Conservation (phyloP, 2,329 filamentous ascomycete genomes). For the Sporothrix phasma region DNA sequence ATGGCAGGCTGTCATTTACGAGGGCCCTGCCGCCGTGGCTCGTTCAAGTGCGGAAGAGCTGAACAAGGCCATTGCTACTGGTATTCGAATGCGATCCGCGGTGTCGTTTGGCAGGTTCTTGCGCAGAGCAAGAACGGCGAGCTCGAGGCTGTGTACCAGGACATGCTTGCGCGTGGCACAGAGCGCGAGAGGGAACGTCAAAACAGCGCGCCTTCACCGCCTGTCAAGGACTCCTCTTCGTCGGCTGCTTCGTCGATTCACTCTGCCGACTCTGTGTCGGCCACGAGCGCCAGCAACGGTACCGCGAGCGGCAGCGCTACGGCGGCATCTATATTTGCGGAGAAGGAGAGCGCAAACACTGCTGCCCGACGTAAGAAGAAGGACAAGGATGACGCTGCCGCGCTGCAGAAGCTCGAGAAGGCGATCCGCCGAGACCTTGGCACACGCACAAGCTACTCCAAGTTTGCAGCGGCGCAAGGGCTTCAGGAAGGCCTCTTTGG, state of each 20-base stretch:
- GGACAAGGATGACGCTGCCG: constrained; percentile 64
- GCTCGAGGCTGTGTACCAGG: constrained; percentile 75
- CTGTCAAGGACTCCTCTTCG: constrained; percentile 52
- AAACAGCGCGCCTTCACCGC: constrained; percentile 44
- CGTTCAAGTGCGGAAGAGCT: constrained; percentile 82
- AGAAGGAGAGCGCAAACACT: constrained; percentile 54
- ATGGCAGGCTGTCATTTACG: constrained; percentile 93
- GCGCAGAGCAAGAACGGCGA: constrained; percentile 92
- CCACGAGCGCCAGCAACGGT: constrained; percentile 26
- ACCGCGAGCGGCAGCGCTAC: constrained; percentile 1
- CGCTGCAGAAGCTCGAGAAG: constrained; percentile 79
- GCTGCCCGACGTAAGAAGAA: constrained; percentile 64
- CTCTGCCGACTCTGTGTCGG: constrained; percentile 56
- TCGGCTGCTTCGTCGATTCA: constrained; percentile 81
- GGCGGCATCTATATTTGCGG: constrained; percentile 23
- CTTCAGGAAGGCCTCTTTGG: constrained; percentile 91
- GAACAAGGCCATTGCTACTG: constrained; percentile 80
- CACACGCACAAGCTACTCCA: constrained; percentile 88
- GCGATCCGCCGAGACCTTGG: constrained; percentile 84
- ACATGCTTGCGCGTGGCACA: constrained; percentile 68
- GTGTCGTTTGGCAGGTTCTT: constrained; percentile 97
- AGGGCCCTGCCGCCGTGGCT: constrained; percentile 80
- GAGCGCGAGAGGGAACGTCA: constrained; percentile 63
- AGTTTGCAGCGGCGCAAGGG: constrained; percentile 82
- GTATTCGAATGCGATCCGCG: constrained; percentile 88